Evolutionary conservation across 2,329 filamentous ascomycete genomes (phyloP).

Genomic region (Fusarium clavum): DNA sequence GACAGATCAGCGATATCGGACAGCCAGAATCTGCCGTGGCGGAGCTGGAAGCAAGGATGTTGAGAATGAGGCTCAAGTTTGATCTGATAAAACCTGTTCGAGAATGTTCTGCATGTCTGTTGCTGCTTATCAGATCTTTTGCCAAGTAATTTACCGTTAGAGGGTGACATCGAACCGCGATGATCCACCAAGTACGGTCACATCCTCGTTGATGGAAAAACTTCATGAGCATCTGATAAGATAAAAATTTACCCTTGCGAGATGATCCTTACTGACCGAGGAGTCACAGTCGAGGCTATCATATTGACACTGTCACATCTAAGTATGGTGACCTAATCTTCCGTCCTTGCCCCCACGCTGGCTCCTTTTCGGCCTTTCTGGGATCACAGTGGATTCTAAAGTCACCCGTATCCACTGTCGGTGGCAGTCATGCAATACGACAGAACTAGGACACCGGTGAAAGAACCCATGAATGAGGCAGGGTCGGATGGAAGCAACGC

Average conservation of each 20-base stretch:
- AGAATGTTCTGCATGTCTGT: neutral
- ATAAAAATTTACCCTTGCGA: neutral
- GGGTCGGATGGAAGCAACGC: too few relatives aligned
- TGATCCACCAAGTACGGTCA: neutral
- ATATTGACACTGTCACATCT: neutral
- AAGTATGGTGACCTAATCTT: neutral
- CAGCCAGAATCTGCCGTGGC: neutral
- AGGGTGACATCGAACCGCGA: neutral
- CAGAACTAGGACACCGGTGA: neutral
- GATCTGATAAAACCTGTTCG: neutral
- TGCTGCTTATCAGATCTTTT: neutral
- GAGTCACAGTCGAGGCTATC: neutral
- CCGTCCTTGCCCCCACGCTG: neutral
- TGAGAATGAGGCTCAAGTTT: neutral
- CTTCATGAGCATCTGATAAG: neutral
- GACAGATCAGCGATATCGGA: neutral
- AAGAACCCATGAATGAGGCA: neutral
- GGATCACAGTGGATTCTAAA: neutral
- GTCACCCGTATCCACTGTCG: neutral
- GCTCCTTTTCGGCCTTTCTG: neutral
- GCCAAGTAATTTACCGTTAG: neutral
- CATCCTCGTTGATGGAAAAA: neutral
- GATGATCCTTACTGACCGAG: neutral
- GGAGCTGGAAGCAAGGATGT: neutral
- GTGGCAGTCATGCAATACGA: neutral